Conservation (phyloP, 345 rosid species). For the Capsella bursapastoris region DNA sequence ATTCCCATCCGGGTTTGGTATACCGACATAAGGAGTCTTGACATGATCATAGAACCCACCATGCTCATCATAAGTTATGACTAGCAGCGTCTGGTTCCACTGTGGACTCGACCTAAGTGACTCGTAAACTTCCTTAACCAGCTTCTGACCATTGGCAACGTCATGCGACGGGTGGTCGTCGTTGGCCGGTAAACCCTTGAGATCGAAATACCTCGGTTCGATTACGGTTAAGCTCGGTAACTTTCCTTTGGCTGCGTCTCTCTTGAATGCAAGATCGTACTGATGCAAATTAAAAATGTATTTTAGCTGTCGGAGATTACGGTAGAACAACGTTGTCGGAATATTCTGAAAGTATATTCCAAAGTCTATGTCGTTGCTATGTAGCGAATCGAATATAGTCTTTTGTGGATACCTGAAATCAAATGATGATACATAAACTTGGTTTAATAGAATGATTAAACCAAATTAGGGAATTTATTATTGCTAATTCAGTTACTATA, state of each 20-base stretch:
- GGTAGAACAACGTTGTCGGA: slow-evolving; percentile 82
- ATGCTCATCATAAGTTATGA: slow-evolving; percentile 93
- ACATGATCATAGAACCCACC: slow-evolving; percentile 98
- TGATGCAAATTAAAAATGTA: slow-evolving; percentile 71
- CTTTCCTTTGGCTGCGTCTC: slow-evolving; percentile 74
- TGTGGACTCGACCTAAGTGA: slow-evolving; percentile 85
- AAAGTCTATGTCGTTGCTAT: slow-evolving; percentile 63
- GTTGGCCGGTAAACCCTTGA: slow-evolving; percentile 70
- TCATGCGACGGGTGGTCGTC: slow-evolving; percentile 98
- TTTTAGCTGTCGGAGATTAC: slow-evolving; percentile 86
- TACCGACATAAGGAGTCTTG: slow-evolving; percentile 68
- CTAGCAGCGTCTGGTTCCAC: slow-evolving; percentile 86
- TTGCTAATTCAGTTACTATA: too few relatives aligned
- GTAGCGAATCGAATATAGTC: slow-evolving; percentile 89
- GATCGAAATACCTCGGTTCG: slow-evolving; percentile 89
- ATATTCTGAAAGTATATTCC: slow-evolving; percentile 84
- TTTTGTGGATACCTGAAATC: slow-evolving; percentile 65
- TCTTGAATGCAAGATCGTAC: slow-evolving; percentile 64
- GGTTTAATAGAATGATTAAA: neutral
- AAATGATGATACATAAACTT: neutral
- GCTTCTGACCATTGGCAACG: slow-evolving; percentile 79
- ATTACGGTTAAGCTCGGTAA: slow-evolving; percentile 77
- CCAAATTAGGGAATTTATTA: too few relatives aligned
- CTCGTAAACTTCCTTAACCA: slow-evolving; percentile 91
- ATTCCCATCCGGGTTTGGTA: slow-evolving; percentile 92